These are phyloP conservation scores for Lycium barbarum DNA, from an alignment of 257 asterid genomes.

Conservation along the genomic window DNA sequence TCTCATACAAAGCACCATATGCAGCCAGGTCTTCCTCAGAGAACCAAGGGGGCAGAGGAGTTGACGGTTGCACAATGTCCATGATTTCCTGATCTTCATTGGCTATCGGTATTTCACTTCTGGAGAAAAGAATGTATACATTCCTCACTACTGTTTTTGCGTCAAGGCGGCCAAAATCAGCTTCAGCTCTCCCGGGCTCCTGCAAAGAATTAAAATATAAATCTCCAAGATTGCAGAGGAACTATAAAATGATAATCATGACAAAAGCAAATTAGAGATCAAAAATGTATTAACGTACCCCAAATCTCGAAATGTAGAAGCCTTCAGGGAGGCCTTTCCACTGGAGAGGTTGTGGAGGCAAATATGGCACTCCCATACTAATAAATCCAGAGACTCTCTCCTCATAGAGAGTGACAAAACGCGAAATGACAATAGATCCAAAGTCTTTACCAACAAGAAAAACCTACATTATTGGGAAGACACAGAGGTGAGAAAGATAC, in stretches of 20 bases:
- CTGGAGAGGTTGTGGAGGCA: slow-evolving; percentile 47
- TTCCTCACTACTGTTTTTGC: slow-evolving; percentile 49
- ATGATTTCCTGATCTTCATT: slow-evolving; percentile 54
- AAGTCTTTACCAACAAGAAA: slow-evolving; percentile 81
- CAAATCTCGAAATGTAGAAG: slow-evolving; percentile 76
- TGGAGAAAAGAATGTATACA: slow-evolving; percentile 42
- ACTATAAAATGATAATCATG: background rate
- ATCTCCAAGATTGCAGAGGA: background rate
- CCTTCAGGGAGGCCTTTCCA: slow-evolving; percentile 65
- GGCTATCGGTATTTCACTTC: slow-evolving; percentile 36
- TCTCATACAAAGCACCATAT: slow-evolving; percentile 61
- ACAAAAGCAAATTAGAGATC: background rate
- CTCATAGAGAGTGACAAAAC: slow-evolving; percentile 57
- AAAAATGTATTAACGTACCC: slow-evolving; percentile 40
- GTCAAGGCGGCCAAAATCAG: slow-evolving; percentile 58
- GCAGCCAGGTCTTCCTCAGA: slow-evolving; percentile 56
- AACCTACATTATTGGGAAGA: slow-evolving; percentile 48
- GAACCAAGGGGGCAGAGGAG: slow-evolving; percentile 66
- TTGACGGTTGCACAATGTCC: slow-evolving; percentile 48
- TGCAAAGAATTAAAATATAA: slow-evolving; percentile 9
- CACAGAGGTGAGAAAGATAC: background rate
- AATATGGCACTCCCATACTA: slow-evolving; percentile 67
- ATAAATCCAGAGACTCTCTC: slow-evolving; percentile 64
- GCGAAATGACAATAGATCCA: slow-evolving; percentile 54
- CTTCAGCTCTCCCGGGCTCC: slow-evolving; percentile 66